These are phyloP conservation scores for Aspergillus ostianus DNA, from an alignment of 495 filamentous ascomycete species.

Conservation along the genomic window DNA sequence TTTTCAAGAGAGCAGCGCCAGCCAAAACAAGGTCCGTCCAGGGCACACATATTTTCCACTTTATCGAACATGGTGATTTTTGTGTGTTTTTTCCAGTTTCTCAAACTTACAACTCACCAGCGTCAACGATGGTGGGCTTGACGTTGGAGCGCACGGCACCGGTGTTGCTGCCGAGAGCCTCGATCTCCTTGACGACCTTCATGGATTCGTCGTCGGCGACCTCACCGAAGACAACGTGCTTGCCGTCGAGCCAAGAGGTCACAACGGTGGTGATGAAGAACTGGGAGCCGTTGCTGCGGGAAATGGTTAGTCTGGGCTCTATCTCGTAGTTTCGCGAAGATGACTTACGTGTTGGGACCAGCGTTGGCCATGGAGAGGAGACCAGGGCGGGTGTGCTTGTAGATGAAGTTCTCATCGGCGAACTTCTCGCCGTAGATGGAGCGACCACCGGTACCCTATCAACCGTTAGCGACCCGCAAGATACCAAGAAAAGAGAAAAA, in stretches of 20 bases:
- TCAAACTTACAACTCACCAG: slow-evolving; percentile 51
- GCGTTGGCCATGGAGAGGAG: slow-evolving; percentile 97
- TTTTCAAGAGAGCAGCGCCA: neutral
- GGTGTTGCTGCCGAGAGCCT: slow-evolving; percentile 63
- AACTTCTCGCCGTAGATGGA: slow-evolving; percentile 98
- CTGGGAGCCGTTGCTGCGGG: slow-evolving; percentile 84
- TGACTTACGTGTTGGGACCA: slow-evolving; percentile 73
- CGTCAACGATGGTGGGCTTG: slow-evolving; percentile 66
- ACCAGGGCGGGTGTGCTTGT: slow-evolving; percentile 84
- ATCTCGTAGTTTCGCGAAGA: neutral
- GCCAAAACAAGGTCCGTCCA: slow-evolving; percentile 7
- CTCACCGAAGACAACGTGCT: slow-evolving; percentile 98
- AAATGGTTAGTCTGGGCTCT: neutral
- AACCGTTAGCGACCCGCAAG: neutral
- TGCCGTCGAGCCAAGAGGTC: slow-evolving; percentile 90
- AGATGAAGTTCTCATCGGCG: slow-evolving; percentile 89
- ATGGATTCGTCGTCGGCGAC: slow-evolving; percentile 67
- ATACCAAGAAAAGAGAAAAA: slow-evolving; percentile 8
- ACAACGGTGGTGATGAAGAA: slow-evolving; percentile 97
- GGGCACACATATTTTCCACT: slow-evolving; percentile 6
- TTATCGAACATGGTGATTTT: slow-evolving; percentile 10
- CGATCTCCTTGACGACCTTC: slow-evolving; percentile 67
- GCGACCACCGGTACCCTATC: slow-evolving; percentile 81
- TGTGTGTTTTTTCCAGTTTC: neutral
- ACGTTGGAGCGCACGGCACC: slow-evolving; percentile 61